Conservation (phyloP, 2,329 filamentous ascomycete genomes). For the Emmonsiellopsis sp. region DNA sequence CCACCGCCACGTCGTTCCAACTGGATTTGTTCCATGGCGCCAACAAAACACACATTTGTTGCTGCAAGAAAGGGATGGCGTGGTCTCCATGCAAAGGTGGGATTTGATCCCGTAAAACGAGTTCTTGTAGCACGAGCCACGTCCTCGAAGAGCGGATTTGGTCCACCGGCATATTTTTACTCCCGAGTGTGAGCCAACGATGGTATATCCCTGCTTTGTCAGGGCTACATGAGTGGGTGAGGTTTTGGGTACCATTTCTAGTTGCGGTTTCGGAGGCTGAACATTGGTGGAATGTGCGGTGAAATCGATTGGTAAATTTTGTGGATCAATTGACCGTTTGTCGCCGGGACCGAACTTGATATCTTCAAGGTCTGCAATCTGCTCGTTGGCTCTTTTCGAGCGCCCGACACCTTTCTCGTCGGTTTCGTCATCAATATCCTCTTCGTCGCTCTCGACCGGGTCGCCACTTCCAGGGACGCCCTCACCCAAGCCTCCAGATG, state of each 20-base stretch:
- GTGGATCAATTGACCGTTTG: slow-evolving; percentile 12
- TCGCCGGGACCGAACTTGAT: slow-evolving; percentile 41
- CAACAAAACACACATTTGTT: slow-evolving; percentile 99
- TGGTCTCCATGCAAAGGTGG: slow-evolving; percentile 97
- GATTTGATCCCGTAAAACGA: slow-evolving; percentile 96
- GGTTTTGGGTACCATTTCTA: slow-evolving; percentile 89
- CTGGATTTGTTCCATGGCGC: slow-evolving; percentile 94
- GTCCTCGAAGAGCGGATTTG: slow-evolving; percentile 85
- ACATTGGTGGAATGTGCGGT: slow-evolving; percentile 43
- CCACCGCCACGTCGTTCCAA: slow-evolving; percentile 96
- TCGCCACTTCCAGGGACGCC: slow-evolving; percentile 72
- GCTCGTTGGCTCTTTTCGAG: slow-evolving; percentile 27
- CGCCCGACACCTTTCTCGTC: slow-evolving; percentile 33
- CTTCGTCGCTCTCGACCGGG: slow-evolving; percentile 73
- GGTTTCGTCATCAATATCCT: slow-evolving; percentile 48
- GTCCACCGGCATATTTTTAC: slow-evolving; percentile 99
- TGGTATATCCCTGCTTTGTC: slow-evolving; percentile 93
- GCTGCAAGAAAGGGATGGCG: slow-evolving; percentile 85
- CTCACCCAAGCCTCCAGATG: slow-evolving; percentile 47
- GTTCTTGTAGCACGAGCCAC: slow-evolving; percentile 95
- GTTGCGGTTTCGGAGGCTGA: slow-evolving; percentile 34
- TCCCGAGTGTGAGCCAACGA: slow-evolving; percentile 88
- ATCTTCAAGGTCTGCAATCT: slow-evolving; percentile 75
- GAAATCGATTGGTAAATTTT: slow-evolving; percentile 73
- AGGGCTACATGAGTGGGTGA: slow-evolving; percentile 83